Evolutionary conservation across 108 stramenopile genomes (phyloP), one percentile per base, ranked within the genome.

Genomic region (Conticribra guillardii): DNA sequence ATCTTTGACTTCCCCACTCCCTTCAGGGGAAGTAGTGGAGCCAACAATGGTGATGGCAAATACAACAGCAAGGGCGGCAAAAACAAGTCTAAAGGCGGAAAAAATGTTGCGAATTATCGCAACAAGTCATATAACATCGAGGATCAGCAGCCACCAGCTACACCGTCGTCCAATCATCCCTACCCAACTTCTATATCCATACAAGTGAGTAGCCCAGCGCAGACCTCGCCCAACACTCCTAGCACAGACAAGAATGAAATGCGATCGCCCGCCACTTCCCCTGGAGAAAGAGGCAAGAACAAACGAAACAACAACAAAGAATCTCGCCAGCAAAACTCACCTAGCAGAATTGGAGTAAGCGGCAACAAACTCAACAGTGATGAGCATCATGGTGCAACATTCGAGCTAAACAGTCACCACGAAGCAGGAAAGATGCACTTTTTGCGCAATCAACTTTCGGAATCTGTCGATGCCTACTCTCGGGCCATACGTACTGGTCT

Each of bases 381-480:
- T 31, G 61, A 26, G 28, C 19, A 8, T 4, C 33, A 44, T 33
- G 3, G 53, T 23, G 2, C 15, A 17, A 46, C 18, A 23, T 74
- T 63, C 0, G 74, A 68, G 27, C 18, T 76, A 16, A 19, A 54
- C 9, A 24, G 30, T 15, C 56, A 71, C 55, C 69, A 78, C 23
- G 30, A 55, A 2, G 5, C 11, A 0, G 77, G 77, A 30, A 11
- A 28, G 0, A 58, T 3, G 1, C 67, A 64, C 15, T 78, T 78
- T 59, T 19, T 51, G 0, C 60, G 55, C 7, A 78, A 78, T 48
- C 69, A 57, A 18, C 50, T 78, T 4, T 70, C 77, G 4, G 77
- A 78, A 17, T 55, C 77, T 15, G 77, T 78, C 3, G 77, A 78
- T 19, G 51, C 69, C n/a, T 78, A 78, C 26, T 60, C 77, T 9